Base-by-base conservation (phyloP, 495 filamentous ascomycete species). In the Elasticomyces elasticus region DNA sequence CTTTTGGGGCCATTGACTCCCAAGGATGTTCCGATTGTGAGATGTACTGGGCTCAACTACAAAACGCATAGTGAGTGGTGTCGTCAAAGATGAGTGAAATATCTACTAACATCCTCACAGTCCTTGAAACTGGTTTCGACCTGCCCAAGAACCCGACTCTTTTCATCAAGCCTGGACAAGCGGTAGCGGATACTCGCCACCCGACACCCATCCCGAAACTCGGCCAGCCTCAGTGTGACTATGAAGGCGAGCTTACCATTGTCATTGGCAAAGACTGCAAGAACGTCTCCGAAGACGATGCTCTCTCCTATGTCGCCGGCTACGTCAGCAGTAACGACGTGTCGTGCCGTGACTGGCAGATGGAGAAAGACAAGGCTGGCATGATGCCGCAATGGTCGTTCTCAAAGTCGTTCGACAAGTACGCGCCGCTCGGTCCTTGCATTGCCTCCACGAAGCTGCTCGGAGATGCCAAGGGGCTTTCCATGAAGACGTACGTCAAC, bases 291-390 rank as follows among this genome's bases (percentile, higher is more conserved):
- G 58, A 61, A 26, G 61, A 43, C 3, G 59, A 72, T 2, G 74
- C 76, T 13, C 66, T 75, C 22, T 57, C 63, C 2, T 75, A 76
- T 63, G 67, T 79, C 28, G 72, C 71, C 5, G 76, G 67, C 20
- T 79, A 76, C 56, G 70, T 71, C 12, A 59, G 58, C 51, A 71
- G 74, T 12, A 79, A 79, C 62, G 76, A 79, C 58, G 66, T 78
- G 22, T 73, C 69, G 7, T 69, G 69, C 10, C 64, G 76, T 0
- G 74, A 74, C 50, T 64, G 74, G 49, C 76, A 79, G 51, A 62
- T 67, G 24, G 67, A 74, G 48, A 66, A 69, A 31, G 61, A 60
- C 10, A 66, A 66, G 41, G 68, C 66, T 15, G 68, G 65, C 28
- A 58, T 55, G 17, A 63, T 66, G 33, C 67, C 67, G 28, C 68